Evolutionary conservation across 495 filamentous ascomycete genomes (phyloP).

Genomic region (Talaromyces ruber): DNA sequence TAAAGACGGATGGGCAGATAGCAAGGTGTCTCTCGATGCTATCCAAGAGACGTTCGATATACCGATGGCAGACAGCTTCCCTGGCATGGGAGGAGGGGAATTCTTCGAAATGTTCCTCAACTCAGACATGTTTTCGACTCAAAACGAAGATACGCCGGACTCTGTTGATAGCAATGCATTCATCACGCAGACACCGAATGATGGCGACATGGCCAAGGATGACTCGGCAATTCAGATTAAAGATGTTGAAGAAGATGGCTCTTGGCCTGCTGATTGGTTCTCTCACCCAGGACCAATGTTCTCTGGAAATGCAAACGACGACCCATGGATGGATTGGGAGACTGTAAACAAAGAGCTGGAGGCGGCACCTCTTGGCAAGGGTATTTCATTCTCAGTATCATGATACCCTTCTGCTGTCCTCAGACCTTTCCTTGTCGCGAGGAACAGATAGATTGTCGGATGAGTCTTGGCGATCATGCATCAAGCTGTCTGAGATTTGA

Average conservation of each 20-base stretch:
- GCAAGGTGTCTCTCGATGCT: slow-evolving; percentile 29
- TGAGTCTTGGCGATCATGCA: background rate
- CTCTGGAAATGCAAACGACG: slow-evolving; percentile 13
- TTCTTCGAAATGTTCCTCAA: slow-evolving; percentile 36
- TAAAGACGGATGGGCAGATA: slow-evolving; percentile 35
- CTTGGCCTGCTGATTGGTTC: slow-evolving; percentile 25
- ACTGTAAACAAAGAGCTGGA: slow-evolving; percentile 11
- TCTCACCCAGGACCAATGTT: slow-evolving; percentile 19
- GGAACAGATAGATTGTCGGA: background rate
- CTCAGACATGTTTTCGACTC: slow-evolving; percentile 32
- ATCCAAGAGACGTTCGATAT: slow-evolving; percentile 35
- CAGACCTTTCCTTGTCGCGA: background rate
- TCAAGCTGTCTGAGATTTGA: background rate
- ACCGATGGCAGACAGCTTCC: slow-evolving; percentile 16
- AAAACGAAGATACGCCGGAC: slow-evolving; percentile 32
- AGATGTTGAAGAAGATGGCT: slow-evolving; percentile 17
- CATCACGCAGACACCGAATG: slow-evolving; percentile 30
- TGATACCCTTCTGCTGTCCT: background rate
- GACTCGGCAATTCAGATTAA: slow-evolving; percentile 14
- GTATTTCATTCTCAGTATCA: slow-evolving; percentile 1
- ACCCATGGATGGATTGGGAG: slow-evolving; percentile 27
- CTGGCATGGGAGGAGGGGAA: slow-evolving; percentile 23
- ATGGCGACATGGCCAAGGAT: slow-evolving; percentile 15
- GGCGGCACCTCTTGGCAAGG: background rate
- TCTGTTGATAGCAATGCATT: slow-evolving; percentile 23